Conservation (phyloP, 164 flowering plant genomes). For the Chimonanthus praecox region DNA sequence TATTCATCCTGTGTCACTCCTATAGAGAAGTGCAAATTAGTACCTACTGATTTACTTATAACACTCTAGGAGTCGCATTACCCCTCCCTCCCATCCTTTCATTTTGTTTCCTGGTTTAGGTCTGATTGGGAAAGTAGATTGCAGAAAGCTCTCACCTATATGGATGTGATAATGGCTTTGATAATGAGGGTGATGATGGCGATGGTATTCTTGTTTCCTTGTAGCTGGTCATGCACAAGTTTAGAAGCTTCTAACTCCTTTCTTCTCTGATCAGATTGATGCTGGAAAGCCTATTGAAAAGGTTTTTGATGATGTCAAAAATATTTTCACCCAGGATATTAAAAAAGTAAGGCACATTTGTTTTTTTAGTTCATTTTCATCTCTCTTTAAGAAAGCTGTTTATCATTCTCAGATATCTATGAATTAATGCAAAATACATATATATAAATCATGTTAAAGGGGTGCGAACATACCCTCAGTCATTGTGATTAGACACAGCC, state of each 20-base stretch:
- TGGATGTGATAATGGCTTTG: too few species aligned
- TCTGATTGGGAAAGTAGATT: too few species aligned
- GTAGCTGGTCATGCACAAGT: neutral
- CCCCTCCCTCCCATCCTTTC: too few species aligned
- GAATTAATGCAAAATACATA: neutral
- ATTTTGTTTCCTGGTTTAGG: too few species aligned
- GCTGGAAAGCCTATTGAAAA: constrained; percentile 74
- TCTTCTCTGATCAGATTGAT: constrained; percentile 48
- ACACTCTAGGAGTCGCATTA: too few species aligned
- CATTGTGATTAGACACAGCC: neutral
- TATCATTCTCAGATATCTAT: neutral
- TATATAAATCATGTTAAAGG: neutral
- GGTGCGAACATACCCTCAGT: neutral
- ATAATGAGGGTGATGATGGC: too few species aligned
- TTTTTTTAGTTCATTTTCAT: neutral
- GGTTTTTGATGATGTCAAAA: constrained; percentile 71
- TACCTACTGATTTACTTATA: too few species aligned
- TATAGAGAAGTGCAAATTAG: too few species aligned
- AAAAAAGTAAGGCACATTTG: constrained; percentile 37
- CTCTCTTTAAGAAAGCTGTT: neutral
- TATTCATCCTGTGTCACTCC: too few species aligned
- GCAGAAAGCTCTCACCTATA: too few species aligned
- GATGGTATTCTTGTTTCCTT: neutral
- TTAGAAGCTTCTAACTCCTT: neutral
- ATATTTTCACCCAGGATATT: constrained; percentile 37